Conservation (phyloP, 148 eudicot species). For the Silene conica region DNA sequence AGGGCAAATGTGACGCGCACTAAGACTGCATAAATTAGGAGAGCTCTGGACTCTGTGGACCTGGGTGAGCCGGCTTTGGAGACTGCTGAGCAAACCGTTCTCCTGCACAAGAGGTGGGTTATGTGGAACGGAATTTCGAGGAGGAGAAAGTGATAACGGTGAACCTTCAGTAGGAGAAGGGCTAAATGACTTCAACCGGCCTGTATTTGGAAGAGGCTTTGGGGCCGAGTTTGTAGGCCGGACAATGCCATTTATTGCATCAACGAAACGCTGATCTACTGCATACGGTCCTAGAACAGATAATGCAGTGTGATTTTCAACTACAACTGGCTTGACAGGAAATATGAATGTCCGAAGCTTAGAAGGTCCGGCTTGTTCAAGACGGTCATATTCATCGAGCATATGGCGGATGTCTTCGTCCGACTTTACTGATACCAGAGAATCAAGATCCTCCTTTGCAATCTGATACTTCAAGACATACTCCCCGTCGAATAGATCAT, state of each 20-base stretch:
- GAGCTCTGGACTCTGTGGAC: conserved; percentile 58
- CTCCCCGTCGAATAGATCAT: conserved; percentile 45
- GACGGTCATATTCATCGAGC: conserved; percentile 56
- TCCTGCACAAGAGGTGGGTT: conserved; percentile 12
- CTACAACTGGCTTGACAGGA: conserved; percentile 31
- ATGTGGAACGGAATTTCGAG: conserved; percentile 9
- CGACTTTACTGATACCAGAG: conserved; percentile 60
- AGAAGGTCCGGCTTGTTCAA: conserved; percentile 31
- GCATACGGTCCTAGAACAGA: conserved; percentile 26
- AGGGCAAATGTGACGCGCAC: not conserved
- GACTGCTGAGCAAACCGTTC: conserved; percentile 12
- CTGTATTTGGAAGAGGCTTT: not conserved
- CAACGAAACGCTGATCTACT: conserved; percentile 48
- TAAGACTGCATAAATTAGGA: conserved; percentile 42
- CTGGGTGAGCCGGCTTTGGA: conserved; percentile 13
- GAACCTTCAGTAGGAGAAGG: conserved; percentile 48
- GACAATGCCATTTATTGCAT: conserved; percentile 48
- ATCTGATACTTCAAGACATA: conserved; percentile 61
- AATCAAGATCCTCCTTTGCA: conserved; percentile 61
- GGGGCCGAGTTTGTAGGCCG: conserved; percentile 17
- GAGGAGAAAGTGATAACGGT: conserved; percentile 48
- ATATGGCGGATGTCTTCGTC: conserved; percentile 70
- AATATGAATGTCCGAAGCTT: conserved; percentile 70
- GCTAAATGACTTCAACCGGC: conserved; percentile 26
- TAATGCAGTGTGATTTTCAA: conserved; percentile 26